Conservation (phyloP, 1,284 basidiomycete genomes). For the Tilletia indica region DNA sequence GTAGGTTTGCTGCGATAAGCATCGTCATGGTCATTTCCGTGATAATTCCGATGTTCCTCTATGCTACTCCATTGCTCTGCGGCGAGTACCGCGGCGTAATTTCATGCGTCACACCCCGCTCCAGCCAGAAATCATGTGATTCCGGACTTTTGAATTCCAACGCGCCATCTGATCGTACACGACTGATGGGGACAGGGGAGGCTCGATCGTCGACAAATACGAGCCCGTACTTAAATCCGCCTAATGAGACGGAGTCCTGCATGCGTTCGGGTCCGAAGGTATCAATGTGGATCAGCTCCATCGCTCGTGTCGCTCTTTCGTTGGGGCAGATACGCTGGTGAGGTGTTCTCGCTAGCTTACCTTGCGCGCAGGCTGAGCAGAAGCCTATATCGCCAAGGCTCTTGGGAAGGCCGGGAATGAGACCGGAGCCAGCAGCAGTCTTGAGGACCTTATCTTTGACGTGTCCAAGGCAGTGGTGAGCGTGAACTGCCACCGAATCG, state of each 20-base stretch:
- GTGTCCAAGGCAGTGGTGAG: constrained; percentile 4
- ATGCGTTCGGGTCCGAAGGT: constrained; percentile 1
- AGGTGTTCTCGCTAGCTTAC: not conserved
- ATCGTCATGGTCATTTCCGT: constrained; percentile 8
- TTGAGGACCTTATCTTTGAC: not conserved
- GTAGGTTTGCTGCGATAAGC: constrained; percentile 3
- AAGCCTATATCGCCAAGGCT: not conserved
- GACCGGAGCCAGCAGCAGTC: not conserved
- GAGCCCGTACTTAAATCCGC: not conserved
- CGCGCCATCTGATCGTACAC: constrained; percentile 9
- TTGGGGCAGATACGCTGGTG: not conserved
- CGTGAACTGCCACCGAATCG: not conserved
- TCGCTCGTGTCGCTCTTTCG: constrained; percentile 1
- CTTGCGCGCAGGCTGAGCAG: constrained; percentile 3
- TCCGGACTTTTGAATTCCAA: constrained; percentile 1
- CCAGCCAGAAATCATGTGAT: constrained; percentile 6
- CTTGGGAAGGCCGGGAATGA: not conserved
- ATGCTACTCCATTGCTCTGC: constrained; percentile 10
- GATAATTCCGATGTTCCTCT: not conserved
- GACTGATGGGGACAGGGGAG: not conserved
- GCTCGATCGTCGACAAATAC: not conserved
- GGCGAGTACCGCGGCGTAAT: constrained; percentile 3
- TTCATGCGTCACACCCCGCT: not conserved
- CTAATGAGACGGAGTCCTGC: not conserved
- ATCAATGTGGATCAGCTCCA: constrained; percentile 15